Percentiles rank a stretch among this genome's conserved stretches.
Conservation (phyloP, 2,329 filamentous ascomycete species). For the Colletotrichum salicis region DNA sequence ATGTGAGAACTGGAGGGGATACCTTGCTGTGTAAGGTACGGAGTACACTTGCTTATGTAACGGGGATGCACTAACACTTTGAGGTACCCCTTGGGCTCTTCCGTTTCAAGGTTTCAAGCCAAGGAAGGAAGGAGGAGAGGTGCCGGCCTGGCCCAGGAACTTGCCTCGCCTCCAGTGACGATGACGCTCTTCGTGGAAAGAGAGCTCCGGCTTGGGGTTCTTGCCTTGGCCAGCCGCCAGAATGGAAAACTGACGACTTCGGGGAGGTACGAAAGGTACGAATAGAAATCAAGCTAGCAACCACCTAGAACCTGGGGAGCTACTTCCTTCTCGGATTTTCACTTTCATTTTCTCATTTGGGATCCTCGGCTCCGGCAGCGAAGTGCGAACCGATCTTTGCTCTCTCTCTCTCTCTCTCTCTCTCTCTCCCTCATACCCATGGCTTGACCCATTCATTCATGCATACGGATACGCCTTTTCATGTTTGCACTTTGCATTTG, state of each 20-base stretch:
- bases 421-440: neutral
- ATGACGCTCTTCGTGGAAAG: conserved; percentile 23
- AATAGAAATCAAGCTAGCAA: neutral
- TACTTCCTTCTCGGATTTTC: neutral
- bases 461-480: neutral
- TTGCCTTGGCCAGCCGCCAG: neutral
- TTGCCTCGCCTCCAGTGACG: conserved; percentile 21
- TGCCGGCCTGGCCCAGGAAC: conserved; percentile 15
- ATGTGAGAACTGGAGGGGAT: neutral
- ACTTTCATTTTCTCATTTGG: too few relatives aligned
- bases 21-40: neutral
- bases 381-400: neutral
- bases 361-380: neutral
- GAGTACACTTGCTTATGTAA: neutral
- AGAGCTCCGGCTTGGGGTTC: conserved; percentile 17
- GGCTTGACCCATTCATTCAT: neutral
- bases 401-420: too few relatives aligned
- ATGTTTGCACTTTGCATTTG: neutral
- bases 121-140: conserved; percentile 2
- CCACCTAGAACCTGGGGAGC: neutral
- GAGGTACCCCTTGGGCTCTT: neutral
- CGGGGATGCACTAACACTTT: neutral
- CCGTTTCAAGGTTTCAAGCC: conserved; percentile 6
- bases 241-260: neutral
- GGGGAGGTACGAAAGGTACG: too few relatives aligned